Conservation (phyloP, 1,284 basidiomycete genomes). For the Leccinum subfulvum region DNA sequence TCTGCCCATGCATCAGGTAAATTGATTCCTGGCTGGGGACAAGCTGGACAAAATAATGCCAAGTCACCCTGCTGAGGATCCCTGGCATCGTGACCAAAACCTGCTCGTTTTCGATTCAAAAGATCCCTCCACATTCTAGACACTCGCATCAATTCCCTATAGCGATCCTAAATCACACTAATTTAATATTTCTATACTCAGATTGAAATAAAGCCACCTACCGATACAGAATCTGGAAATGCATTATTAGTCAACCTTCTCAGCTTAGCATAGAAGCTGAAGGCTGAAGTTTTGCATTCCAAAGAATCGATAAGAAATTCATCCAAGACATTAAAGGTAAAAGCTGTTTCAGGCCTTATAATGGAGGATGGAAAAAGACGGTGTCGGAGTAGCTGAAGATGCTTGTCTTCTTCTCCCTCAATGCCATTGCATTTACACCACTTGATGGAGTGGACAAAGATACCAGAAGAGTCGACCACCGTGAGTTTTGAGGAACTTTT, state of each 20-base stretch:
- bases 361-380: constrained; percentile 28
- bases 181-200: not conserved
- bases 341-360: constrained; percentile 25
- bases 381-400: constrained; percentile 13
- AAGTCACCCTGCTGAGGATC: not conserved
- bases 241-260: constrained; percentile 23
- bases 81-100: constrained; percentile 7
- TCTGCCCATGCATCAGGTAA: constrained; percentile 1
- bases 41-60: constrained; percentile 15
- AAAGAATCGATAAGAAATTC: constrained; percentile 29
- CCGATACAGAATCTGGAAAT: constrained; percentile 23
- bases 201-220: constrained; percentile 8
- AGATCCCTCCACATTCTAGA: constrained; percentile 13
- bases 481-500: not conserved
- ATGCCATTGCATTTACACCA: constrained; percentile 13
- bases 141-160: not conserved
- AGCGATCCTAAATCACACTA: not conserved
- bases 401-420: not conserved
- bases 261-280: constrained; percentile 29
- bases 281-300: constrained; percentile 30
- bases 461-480: constrained; percentile 9
- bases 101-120: constrained; percentile 1
- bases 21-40: constrained; percentile 15
- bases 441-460: constrained; percentile 8
- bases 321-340: constrained; percentile 31